A percentile compares a stretch with the other conserved stretches of the same genome.
These are phyloP conservation scores for Leishmania arabica DNA, from an alignment of 208 protist genomes.

Conservation along the genomic window DNA sequence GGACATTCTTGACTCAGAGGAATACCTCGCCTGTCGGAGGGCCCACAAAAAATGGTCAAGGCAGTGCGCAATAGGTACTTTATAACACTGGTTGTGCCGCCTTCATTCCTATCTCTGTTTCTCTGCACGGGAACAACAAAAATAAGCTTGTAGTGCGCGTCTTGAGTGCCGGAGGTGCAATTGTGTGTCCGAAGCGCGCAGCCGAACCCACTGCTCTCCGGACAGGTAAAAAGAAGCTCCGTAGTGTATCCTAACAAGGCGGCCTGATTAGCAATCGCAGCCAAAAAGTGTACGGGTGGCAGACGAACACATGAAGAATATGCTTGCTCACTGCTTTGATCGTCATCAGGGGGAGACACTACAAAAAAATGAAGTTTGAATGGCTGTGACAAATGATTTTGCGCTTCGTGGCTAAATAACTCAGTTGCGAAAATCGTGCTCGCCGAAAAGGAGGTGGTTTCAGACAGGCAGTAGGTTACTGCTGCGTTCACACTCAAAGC, in stretches of 20 bases:
- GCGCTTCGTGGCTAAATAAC: conserved; percentile 4
- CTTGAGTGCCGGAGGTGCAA: neutral
- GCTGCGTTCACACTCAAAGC: conserved; percentile 6
- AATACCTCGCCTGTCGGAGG: neutral
- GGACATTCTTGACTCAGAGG: neutral
- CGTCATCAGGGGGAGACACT: neutral
- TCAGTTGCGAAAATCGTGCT: conserved; percentile 10
- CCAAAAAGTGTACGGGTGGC: conserved; percentile 17
- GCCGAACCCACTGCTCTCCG: conserved; percentile 7
- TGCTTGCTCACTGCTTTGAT: neutral
- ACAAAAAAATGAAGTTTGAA: conserved; percentile 28
- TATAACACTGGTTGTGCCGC: neutral
- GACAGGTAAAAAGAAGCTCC: conserved; percentile 26
- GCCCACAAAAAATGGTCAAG: conserved; percentile 2
- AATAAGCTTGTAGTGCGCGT: conserved; percentile 17
- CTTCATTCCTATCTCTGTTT: neutral
- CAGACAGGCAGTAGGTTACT: conserved; percentile 15
- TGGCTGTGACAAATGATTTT: conserved; percentile 13
- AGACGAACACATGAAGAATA: neutral
- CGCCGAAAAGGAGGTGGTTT: conserved; percentile 29
- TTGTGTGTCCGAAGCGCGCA: conserved; percentile 15
- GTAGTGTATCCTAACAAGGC: neutral
- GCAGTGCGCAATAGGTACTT: neutral
- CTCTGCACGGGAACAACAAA: conserved; percentile 9
- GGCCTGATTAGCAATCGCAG: conserved; percentile 14